Base-by-base conservation (phyloP, 176 grass and related monocot species). In the Aegilops sharonensis region DNA sequence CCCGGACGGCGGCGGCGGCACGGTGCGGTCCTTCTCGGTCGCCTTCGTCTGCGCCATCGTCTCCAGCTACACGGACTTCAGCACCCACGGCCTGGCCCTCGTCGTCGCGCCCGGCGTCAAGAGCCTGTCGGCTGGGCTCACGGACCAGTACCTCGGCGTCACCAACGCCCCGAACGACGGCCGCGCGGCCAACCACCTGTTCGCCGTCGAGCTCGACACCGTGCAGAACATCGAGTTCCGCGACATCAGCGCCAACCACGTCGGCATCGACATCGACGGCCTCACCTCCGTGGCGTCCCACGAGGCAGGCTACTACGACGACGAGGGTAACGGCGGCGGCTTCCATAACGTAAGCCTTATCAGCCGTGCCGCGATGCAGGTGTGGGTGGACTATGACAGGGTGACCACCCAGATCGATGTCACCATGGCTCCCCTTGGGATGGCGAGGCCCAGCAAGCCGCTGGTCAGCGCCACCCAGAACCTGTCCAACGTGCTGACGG, bases 41-140 rank as follows among this genome's bases (percentile, higher is more conserved):
- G 24, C 81, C 18, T 83, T 72, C 11, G 67, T 72, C 6, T 83
- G 72, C 15, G 81, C 18, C 67, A 83, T 73, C 30, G 6, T 83
- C 20, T 59, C 81, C 4, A 32, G n/a, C 67, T 40, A 73, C 32
- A 32, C 4, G 48, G 18, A 20, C 9, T 11, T 83, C 21, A 43
- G 81, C 25, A 37, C 60, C 61, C 60, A 81, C 14, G 78, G 78
- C 23, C 1, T 81, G 15, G 63, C 63, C 11, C 27, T 65, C 63
- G 63, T 65, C 25, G 0, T 65, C 11, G 11, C 63, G 54, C 54
- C 54, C 24, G 24, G n/a, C 24, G 62, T 25, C 11, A 64, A 2
- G 25, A 27, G 27, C 63, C 27, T 65, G 2, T 65, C 63, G 2
- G 27, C 25, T 5, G 63, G 24, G 3, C 63, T 65, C 2, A 25